These are phyloP conservation scores for Colletotrichum cordylinicola DNA, from an alignment of 2,329 filamentous ascomycete genomes.

Conservation along the genomic window DNA sequence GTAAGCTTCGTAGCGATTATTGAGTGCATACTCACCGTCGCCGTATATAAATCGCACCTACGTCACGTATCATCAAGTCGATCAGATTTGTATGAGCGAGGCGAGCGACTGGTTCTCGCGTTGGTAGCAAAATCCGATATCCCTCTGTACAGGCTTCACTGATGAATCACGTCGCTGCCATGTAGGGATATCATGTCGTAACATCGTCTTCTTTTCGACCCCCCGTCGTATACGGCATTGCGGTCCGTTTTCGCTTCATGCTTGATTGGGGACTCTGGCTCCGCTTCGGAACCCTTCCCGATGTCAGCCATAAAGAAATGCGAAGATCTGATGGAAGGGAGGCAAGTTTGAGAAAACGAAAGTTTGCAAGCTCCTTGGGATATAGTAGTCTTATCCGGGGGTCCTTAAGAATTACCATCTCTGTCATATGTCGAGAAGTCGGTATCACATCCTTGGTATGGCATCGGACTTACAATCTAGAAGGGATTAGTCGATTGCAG, in stretches of 20 bases:
- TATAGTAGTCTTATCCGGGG: too few relatives aligned
- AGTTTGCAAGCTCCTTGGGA: too few relatives aligned
- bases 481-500: not conserved
- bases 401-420: not conserved
- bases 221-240: not conserved
- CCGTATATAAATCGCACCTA: fast-evolving
- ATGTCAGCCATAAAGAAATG: not conserved
- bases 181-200: not conserved
- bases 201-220: not conserved
- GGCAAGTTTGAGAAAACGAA: not conserved
- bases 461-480: not conserved
- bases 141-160: not conserved
- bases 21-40: not conserved
- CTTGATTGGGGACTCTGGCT: not conserved
- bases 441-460: not conserved
- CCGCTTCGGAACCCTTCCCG: not conserved
- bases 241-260: not conserved
- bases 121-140: not conserved
- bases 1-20: fast-evolving
- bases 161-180: not conserved
- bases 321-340: not conserved
- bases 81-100: not conserved
- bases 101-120: not conserved
- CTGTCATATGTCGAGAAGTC: not conserved
- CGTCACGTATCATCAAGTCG: not conserved